phyloP scores from a whole-genome alignment of 148 eudicot species.

The Pouteria glomerata region DNA sequence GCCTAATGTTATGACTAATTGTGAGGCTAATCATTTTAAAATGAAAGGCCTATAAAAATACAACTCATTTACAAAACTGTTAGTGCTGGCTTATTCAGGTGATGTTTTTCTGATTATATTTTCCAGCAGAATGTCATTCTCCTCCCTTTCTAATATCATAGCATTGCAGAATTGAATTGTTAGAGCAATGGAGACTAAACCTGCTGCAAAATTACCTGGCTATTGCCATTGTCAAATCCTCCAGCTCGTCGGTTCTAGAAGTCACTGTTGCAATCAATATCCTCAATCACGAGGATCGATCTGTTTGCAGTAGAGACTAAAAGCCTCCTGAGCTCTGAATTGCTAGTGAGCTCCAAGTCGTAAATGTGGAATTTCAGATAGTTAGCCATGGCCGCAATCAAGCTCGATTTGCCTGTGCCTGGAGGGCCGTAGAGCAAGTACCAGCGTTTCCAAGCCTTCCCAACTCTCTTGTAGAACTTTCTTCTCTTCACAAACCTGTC shows the following conservation, averaged over 20 bases:
- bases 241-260: constrained; percentile 10
- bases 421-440: constrained; percentile 27
- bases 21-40: no score
- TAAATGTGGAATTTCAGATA: constrained; percentile 20
- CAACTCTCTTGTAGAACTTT: constrained; percentile 16
- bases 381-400: constrained; percentile 27
- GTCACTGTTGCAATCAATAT: constrained; percentile 21
- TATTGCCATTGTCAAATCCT: not conserved
- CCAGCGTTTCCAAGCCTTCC: constrained; percentile 16
- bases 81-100: no score
- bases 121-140: no score
- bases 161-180: no score
- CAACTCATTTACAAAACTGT: no score
- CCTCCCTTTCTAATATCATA: no score
- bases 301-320: constrained; percentile 10
- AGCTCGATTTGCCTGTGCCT: constrained; percentile 25
- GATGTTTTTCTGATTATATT: no score
- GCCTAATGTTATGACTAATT: no score
- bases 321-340: constrained; percentile 14
- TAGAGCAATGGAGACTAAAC: no score
- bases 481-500: constrained; percentile 18
- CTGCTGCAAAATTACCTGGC: constrained; percentile 15
- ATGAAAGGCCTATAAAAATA: no score
- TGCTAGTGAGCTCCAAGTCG: constrained; percentile 15
- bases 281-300: constrained; percentile 24